Percentiles rank a stretch among this genome's conserved stretches.
These are phyloP conservation scores for Plasmodium gaboni DNA, from an alignment of 169 alveolate species.

Conservation along the genomic window DNA sequence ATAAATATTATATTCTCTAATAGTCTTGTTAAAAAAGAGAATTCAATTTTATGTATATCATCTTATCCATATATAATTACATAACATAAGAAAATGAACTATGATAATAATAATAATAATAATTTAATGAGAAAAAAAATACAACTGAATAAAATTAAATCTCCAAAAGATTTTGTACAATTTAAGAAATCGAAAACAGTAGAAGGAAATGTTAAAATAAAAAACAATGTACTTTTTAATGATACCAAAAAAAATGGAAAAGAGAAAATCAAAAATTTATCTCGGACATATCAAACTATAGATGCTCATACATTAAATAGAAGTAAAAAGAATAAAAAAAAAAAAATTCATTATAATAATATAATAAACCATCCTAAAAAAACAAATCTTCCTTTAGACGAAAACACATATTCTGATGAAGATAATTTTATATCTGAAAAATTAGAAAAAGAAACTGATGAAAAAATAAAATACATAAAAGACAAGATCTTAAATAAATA, in stretches of 20 bases:
- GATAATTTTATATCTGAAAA: background rate
- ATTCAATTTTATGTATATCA: background rate
- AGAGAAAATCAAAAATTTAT: background rate
- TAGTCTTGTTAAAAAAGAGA: background rate
- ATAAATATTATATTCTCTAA: constrained; percentile 1
- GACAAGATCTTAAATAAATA: constrained; percentile 33
- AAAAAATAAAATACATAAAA: constrained; percentile 18
- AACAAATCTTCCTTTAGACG: background rate
- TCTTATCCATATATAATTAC: constrained; percentile 18
- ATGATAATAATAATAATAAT: constrained; percentile 10
- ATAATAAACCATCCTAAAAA: background rate
- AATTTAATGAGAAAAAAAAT: constrained; percentile 27
- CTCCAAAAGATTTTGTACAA: constrained; percentile 7
- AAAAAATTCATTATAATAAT: no score
- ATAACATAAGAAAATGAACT: background rate
- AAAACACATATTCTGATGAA: background rate
- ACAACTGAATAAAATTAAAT: constrained; percentile 12
- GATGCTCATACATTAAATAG: background rate
- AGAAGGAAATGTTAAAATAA: background rate
- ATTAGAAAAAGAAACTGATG: background rate
- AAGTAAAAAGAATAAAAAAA: background rate
- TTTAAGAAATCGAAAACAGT: constrained; percentile 9
- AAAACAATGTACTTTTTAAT: background rate
- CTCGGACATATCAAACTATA: background rate
- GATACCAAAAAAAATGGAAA: background rate